Evolutionary conservation across 228 moss, liverwort and hornwort species (phyloP), one percentile per base, ranked within the genome.

Genomic region (Sphagnum fallax): DNA sequence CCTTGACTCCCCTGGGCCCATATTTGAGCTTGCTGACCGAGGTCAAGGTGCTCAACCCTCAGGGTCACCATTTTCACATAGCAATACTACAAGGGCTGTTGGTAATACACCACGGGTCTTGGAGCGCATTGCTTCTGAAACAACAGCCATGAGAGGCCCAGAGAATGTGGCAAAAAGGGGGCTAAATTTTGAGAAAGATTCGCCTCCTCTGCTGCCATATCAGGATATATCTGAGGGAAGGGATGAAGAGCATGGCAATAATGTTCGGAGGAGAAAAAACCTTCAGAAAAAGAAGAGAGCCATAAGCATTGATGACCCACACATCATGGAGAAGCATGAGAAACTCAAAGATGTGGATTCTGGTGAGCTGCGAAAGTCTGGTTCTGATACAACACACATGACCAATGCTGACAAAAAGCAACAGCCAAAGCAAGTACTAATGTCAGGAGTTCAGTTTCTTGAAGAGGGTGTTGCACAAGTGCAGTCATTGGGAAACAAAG

Each of bases 391-490:
- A n/a, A 16, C 15, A 69, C 15, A 50, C 50, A n/a, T 71, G 4
- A 66, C 63, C 69, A 67, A 52, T 57, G 10, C 51, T 32, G 55
- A 55, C 9, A 55, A 55, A 55, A 76, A 71, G 47, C 76, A 73
- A 62, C 64, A 74, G 67, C 67, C 76, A 18, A 90, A 82, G 72
- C 84, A 88, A 72, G 83, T 73, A 72, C 77, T 84, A 61, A 71
- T 89, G 82, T 87, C 89, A 69, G 91, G 96, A 61, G 96, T 93
- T 18, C 96, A 97, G 69, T 71, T 97, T 51, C 66, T 97, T 73
- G 93, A 83, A 67, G 93, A 91, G 74, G 82, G 91, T 64, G 93
- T 97, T 53, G 87, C 87, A 60, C 96, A 97, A 71, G 93, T 97
- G 53, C 96, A 93, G 66, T 79, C 81, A 58, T 73, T 93, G 11